Evolutionary conservation across 2,329 filamentous ascomycete genomes (phyloP), one percentile per base, ranked within the genome.

Genomic region (Niveomyces coronatus): DNA sequence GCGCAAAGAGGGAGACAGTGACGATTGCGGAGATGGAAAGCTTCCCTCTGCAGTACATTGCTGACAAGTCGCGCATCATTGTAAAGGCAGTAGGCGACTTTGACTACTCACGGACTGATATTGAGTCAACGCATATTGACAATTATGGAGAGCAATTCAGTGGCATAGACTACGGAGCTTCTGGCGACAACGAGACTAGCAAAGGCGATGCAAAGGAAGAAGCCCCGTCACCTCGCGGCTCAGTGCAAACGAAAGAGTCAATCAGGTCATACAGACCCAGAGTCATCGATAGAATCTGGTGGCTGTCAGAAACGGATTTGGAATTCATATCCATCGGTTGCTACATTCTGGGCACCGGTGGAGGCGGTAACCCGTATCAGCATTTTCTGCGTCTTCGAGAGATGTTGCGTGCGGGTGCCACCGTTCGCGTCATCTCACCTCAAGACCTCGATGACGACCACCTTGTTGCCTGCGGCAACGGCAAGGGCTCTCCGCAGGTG

Each of bases 261-360:
- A 67, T 18, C 54, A 65, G 3, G 46, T 53, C 13, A 44, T 77
- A 76, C 49, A 60, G 53, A 4, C 75, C 75, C 2, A 61, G 60
- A 1, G 64, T 73, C 2, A 57, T 55, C 26, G 57, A 65, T n/a
- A 63, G 72, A 9, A 51, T 66, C 13, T 79, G 76, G 76, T 66
- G 67, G 40, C 53, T 79, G 27, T 71, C 62, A 9, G 72, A 78
- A 47, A 70, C 68, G 0, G 76, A 79, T 49, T 57, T 79, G 4
- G 53, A 59, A 20, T 79, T 69, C 59, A 70, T 79, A 23, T 56
- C 70, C 1, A 70, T 63, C 7, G 75, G 76, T 1, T 76, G 73
- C 49, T 76, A 76, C 44, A 71, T 80, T 36, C 62, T 80, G 0
- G 75, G 73, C 2, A 76, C 72, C 0, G 76, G 74, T 15, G 74